Evolutionary conservation across 768 basidiomycete genomes (phyloP).

Genomic region (Lactifluus volemus): DNA sequence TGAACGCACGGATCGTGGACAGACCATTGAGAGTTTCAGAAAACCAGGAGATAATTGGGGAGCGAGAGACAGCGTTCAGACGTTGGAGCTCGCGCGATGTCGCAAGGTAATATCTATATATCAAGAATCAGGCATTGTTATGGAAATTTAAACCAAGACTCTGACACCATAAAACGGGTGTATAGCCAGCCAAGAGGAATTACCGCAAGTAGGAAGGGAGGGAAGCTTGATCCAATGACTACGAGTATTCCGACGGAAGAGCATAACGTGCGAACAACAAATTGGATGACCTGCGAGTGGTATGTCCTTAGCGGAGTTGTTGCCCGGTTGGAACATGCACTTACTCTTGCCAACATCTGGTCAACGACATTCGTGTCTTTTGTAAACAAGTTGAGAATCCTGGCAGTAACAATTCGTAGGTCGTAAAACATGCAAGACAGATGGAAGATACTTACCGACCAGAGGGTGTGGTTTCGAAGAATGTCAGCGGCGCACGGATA

Average conservation of each 20-base stretch:
- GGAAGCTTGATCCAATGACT: conserved; percentile 78
- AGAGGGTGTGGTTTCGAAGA: conserved; percentile 85
- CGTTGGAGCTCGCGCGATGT: conserved; percentile 86
- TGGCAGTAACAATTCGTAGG: conserved; percentile 23
- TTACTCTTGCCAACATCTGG: conserved; percentile 62
- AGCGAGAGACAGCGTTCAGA: conserved; percentile 79
- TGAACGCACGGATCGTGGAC: conserved; percentile 77
- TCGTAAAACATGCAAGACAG: background rate
- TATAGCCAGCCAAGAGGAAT: conserved; percentile 78
- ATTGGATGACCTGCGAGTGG: conserved; percentile 46
- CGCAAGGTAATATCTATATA: conserved; percentile 72
- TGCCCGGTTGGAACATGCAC: conserved; percentile 1
- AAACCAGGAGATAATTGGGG: conserved; percentile 88
- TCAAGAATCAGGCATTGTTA: background rate
- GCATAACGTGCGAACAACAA: conserved; percentile 56
- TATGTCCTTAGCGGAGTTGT: background rate
- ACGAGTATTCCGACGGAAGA: conserved; percentile 49
- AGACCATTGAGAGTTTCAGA: conserved; percentile 69
- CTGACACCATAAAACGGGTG: conserved; percentile 67
- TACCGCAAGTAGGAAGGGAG: conserved; percentile 68
- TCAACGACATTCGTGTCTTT: conserved; percentile 85
- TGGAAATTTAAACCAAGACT: background rate
- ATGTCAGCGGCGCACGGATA: conserved; percentile 75
- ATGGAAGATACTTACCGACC: conserved; percentile 46
- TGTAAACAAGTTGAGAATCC: conserved; percentile 86